A percentile compares a stretch with the other conserved stretches of the same genome.
Evolutionary conservation across 768 basidiomycete genomes (phyloP).

Genomic region (Trametes elegans): DNA sequence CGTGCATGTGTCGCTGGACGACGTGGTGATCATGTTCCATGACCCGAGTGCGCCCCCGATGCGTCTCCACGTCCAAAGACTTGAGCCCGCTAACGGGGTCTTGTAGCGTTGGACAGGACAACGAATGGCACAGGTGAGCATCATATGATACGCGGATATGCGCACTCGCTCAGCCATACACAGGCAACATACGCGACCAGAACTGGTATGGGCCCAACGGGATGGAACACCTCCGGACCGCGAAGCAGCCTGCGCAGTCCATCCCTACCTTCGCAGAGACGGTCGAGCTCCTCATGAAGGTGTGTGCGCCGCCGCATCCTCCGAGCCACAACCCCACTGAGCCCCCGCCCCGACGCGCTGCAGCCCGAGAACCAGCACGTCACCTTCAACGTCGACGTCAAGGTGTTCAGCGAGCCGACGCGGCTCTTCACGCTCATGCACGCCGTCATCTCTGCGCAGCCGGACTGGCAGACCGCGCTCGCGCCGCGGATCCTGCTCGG

Average conservation of each 20-base stretch:
- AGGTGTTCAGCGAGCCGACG: slow-evolving; percentile 84
- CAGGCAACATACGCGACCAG: slow-evolving; percentile 53
- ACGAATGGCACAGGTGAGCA: slow-evolving; percentile 68
- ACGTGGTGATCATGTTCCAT: slow-evolving; percentile 91
- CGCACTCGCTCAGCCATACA: slow-evolving; percentile 24
- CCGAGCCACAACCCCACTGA: slow-evolving; percentile 5
- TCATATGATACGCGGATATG: not conserved
- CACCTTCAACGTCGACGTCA: slow-evolving; percentile 86
- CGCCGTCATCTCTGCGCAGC: slow-evolving; percentile 54
- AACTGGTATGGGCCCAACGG: slow-evolving; percentile 46
- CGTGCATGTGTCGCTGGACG: slow-evolving; percentile 87
- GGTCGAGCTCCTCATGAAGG: slow-evolving; percentile 72
- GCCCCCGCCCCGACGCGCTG: slow-evolving; percentile 3
- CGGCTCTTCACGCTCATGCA: slow-evolving; percentile 78
- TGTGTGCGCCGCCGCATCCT: slow-evolving; percentile 30
- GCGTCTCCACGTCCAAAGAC: too few relatives aligned
- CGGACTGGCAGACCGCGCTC: slow-evolving; percentile 68
- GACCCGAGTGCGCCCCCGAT: slow-evolving; percentile 61
- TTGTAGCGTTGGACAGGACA: slow-evolving; percentile 67
- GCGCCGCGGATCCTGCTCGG: slow-evolving; percentile 80
- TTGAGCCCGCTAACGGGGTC: not conserved
- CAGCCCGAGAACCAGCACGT: slow-evolving; percentile 73
- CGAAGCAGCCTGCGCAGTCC: slow-evolving; percentile 76
- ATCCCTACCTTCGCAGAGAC: slow-evolving; percentile 91
- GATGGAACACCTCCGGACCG: slow-evolving; percentile 76